Percentiles rank a stretch among this genome's conserved stretches.
phyloP scores from a whole-genome alignment of 768 basidiomycete species.

The Boletus patriciae region DNA sequence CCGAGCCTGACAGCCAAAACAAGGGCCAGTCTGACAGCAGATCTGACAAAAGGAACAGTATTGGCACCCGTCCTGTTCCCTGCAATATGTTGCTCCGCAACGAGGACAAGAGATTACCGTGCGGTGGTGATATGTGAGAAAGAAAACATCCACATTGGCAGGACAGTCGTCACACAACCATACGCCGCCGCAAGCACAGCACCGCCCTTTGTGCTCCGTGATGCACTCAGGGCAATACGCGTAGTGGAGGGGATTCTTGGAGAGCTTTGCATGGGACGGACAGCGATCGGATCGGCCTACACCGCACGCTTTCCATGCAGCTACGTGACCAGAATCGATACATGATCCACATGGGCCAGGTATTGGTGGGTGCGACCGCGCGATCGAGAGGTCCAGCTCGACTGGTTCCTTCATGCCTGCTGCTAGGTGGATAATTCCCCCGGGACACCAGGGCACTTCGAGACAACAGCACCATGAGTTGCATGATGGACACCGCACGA shows the following conservation, averaged over 20 bases:
- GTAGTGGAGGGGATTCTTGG: neutral
- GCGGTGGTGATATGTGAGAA: too few species aligned
- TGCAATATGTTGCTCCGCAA: neutral
- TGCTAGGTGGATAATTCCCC: neutral
- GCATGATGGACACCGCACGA: conserved; percentile 1
- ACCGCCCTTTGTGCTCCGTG: neutral
- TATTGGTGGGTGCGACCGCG: neutral
- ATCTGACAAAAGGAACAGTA: neutral
- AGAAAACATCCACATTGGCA: too few species aligned
- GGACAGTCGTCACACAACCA: neutral
- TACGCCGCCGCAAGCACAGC: neutral
- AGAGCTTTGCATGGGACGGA: neutral
- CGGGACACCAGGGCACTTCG: neutral
- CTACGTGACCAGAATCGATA: neutral
- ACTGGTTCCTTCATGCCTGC: neutral
- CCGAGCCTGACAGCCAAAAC: neutral
- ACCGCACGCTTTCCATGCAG: neutral
- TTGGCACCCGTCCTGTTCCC: neutral
- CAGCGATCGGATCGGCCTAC: too few species aligned
- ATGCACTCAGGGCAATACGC: conserved; percentile 1
- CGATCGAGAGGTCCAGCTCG: neutral
- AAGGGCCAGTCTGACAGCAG: neutral
- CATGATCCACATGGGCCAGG: neutral
- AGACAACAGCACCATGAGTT: neutral
- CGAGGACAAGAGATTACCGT: too few species aligned